A percentile compares a stretch with the other conserved stretches of the same genome.
phyloP scores from a whole-genome alignment of 2,329 filamentous ascomycete species.

The Fusarium anthophilum region DNA sequence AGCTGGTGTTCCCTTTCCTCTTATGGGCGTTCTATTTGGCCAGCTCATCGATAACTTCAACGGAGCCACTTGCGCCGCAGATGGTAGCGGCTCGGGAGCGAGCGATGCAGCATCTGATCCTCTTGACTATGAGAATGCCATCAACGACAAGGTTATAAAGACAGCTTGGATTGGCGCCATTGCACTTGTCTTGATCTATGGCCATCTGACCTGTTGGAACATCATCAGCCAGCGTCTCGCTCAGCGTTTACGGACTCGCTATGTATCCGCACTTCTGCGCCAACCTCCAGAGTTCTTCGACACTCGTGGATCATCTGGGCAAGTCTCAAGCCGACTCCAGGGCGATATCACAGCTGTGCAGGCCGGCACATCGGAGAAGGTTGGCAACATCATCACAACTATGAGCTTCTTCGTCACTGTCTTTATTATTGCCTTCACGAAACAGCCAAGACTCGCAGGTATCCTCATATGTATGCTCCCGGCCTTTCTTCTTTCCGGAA shows the following conservation, averaged over 20 bases:
- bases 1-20: constrained; percentile 68
- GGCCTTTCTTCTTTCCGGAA: constrained; percentile 67
- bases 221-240: constrained; percentile 70
- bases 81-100: constrained; percentile 11
- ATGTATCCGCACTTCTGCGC: constrained; percentile 65
- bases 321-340: constrained; percentile 71
- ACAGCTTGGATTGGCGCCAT: constrained; percentile 69
- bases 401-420: constrained; percentile 73
- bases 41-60: constrained; percentile 70
- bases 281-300: constrained; percentile 71
- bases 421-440: constrained; percentile 66
- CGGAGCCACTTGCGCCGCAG: constrained; percentile 58
- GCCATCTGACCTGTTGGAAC: constrained; percentile 71
- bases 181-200: constrained; percentile 70
- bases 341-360: constrained; percentile 73
- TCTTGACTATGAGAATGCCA: constrained; percentile 50
- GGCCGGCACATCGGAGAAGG: constrained; percentile 76
- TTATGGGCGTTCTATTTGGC: constrained; percentile 71
- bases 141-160: constrained; percentile 67
- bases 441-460: background rate
- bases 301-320: constrained; percentile 63
- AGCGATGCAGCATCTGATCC: constrained; percentile 30
- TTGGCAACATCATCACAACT: constrained; percentile 70
- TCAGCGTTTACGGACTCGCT: constrained; percentile 68
- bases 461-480: constrained; percentile 71